phyloP scores from a whole-genome alignment of 2,329 filamentous ascomycete species.

The Aureobasidium sp. region DNA sequence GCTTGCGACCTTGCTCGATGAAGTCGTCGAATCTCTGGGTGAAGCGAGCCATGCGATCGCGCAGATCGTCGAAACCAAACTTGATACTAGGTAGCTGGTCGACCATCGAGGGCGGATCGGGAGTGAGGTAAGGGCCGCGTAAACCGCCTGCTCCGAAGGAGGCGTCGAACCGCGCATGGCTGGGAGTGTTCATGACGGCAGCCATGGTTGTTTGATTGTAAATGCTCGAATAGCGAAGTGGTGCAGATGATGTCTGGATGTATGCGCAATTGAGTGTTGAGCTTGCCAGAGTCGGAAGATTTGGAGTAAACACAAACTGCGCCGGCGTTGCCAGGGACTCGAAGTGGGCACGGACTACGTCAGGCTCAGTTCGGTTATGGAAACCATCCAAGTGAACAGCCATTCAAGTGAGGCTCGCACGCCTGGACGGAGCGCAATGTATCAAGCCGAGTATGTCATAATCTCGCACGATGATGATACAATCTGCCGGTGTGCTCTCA shows the following conservation, averaged over 20 bases:
- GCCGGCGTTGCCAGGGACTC: slow-evolving; percentile 5
- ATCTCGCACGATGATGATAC: no score
- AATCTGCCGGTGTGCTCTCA: no score
- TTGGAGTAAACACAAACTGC: slow-evolving; percentile 1
- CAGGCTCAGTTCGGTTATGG: background rate
- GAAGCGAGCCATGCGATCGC: slow-evolving; percentile 91
- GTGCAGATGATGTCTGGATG: background rate
- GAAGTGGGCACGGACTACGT: background rate
- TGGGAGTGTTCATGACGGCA: slow-evolving; percentile 34
- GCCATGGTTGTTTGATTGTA: slow-evolving; percentile 22
- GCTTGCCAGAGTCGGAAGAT: background rate
- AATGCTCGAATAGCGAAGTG: background rate
- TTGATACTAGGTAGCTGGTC: slow-evolving; percentile 81
- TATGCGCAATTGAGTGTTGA: background rate
- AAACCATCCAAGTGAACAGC: background rate
- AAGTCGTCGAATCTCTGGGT: slow-evolving; percentile 86
- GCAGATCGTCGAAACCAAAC: slow-evolving; percentile 92
- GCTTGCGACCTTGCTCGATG: slow-evolving; percentile 83
- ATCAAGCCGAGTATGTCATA: no score
- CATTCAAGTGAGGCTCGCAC: no score
- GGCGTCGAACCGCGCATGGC: slow-evolving; percentile 53
- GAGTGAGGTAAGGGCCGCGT: slow-evolving; percentile 33
- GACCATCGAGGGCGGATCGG: slow-evolving; percentile 55
- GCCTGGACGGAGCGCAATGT: background rate
- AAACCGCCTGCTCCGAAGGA: slow-evolving; percentile 59